Conservation (phyloP, 2,329 filamentous ascomycete species). For the Pestalotiopsis sp. region DNA sequence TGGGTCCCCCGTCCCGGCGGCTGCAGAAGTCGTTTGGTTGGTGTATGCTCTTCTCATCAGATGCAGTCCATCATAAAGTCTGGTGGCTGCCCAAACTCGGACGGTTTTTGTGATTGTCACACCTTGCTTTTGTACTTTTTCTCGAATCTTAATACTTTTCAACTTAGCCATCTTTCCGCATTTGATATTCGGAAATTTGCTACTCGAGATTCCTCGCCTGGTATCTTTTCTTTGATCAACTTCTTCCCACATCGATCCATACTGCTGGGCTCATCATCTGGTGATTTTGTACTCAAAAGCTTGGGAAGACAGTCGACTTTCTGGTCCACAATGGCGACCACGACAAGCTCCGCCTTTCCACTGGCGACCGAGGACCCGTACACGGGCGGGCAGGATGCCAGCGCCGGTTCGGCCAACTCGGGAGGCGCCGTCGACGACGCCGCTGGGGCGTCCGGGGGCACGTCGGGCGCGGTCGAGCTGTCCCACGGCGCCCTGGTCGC, state of each 20-base stretch:
- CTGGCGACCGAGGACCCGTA: slow-evolving; percentile 44
- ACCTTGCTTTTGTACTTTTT: background rate
- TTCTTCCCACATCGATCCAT: background rate
- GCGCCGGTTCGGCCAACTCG: slow-evolving; percentile 34
- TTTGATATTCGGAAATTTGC: slow-evolving; percentile 16
- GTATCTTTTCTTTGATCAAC: background rate
- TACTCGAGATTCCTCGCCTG: background rate
- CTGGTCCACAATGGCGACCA: slow-evolving; percentile 40
- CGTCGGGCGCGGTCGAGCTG: slow-evolving; percentile 61
- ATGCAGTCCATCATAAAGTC: slow-evolving; percentile 9
- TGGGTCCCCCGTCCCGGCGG: slow-evolving; percentile 4
- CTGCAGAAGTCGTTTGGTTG: slow-evolving; percentile 4
- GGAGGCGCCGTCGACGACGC: slow-evolving; percentile 48
- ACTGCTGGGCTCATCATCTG: background rate
- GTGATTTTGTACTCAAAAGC: background rate
- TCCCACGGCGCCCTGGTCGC: slow-evolving; percentile 73
- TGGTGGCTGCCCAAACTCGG: background rate
- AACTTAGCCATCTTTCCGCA: background rate
- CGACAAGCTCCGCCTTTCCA: slow-evolving; percentile 42
- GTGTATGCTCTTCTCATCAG: background rate
- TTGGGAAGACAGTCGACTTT: slow-evolving; percentile 24
- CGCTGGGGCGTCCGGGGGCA: slow-evolving; percentile 67
- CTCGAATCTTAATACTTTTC: background rate
- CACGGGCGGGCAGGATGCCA: slow-evolving; percentile 34
- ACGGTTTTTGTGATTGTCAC: background rate